Percentiles rank a stretch among this genome's conserved stretches.
phyloP scores from a whole-genome alignment of 352 stramenopile genomes.

The Elongisporangium anandrum region DNA sequence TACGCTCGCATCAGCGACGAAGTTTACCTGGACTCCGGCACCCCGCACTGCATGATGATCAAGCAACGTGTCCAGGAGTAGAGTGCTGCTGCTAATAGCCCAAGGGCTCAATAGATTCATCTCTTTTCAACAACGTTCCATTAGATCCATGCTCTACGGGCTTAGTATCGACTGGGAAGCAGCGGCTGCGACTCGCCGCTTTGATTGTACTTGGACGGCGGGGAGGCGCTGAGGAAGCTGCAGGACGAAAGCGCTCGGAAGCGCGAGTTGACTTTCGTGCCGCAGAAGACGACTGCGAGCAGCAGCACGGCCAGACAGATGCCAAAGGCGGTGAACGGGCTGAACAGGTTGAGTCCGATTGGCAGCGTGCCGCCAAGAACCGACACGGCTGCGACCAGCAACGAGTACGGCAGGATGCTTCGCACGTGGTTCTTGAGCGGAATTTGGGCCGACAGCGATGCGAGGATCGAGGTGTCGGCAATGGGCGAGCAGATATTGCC shows the following conservation, averaged over 20 bases:
- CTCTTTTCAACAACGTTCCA: background rate
- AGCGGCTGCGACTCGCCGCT: constrained; percentile 45
- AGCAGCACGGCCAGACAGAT: constrained; percentile 68
- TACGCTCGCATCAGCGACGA: constrained; percentile 20
- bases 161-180: constrained; percentile 16
- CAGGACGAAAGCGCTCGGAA: constrained; percentile 72
- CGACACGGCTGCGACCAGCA: constrained; percentile 67
- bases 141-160: background rate
- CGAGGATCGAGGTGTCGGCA: constrained; percentile 91
- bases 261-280: constrained; percentile 70
- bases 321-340: constrained; percentile 75
- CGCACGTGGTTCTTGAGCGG: constrained; percentile 80
- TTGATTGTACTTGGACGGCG: constrained; percentile 39
- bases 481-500: constrained; percentile 91
- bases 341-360: constrained; percentile 70
- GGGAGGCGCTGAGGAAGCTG: constrained; percentile 67
- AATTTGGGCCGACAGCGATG: constrained; percentile 72
- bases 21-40: constrained; percentile 24
- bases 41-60: constrained; percentile 28
- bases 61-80: constrained; percentile 7
- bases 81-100: background rate
- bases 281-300: constrained; percentile 77
- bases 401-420: constrained; percentile 80
- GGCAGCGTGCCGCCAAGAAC: constrained; percentile 65
- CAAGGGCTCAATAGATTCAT: background rate